Conservation (phyloP, 139 green algal genomes). For the Chlamydomonas schloesseri region DNA sequence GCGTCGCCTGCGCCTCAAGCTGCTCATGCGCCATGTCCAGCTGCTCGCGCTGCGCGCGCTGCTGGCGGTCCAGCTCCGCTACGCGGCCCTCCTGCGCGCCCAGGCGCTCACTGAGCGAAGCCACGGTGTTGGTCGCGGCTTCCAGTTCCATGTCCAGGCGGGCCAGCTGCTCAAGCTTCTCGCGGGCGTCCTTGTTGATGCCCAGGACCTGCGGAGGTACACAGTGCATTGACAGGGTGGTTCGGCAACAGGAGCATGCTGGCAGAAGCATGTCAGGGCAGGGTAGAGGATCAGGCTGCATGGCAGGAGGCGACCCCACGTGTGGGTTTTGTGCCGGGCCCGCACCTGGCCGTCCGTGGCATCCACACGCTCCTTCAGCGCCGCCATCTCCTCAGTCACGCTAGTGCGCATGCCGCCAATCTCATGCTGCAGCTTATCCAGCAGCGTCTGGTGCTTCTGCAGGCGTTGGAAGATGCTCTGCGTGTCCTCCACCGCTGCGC, state of each 20-base stretch:
- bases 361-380: not conserved
- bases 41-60: not conserved
- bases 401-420: not conserved
- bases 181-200: not conserved
- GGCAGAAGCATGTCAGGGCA: too few relatives aligned
- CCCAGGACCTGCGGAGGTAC: too few relatives aligned
- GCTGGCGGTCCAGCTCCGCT: not conserved
- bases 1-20: not conserved
- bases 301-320: too few relatives aligned
- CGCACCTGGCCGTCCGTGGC: not conserved
- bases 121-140: not conserved
- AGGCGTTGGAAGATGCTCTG: slow-evolving; percentile 35
- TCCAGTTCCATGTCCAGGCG: not conserved
- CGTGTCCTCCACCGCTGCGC: slow-evolving; percentile 14
- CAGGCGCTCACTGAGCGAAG: not conserved
- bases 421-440: slow-evolving; percentile 21
- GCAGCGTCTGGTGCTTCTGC: slow-evolving; percentile 18
- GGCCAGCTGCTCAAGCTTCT: not conserved
- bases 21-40: not conserved
- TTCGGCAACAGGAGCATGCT: too few relatives aligned
- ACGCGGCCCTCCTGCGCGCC: not conserved
- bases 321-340: too few relatives aligned
- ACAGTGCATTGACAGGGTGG: too few relatives aligned
- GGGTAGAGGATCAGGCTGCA: too few relatives aligned
- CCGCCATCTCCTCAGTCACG: not conserved